These are phyloP conservation scores for Bothia castanella DNA, from an alignment of 1,284 basidiomycete genomes.

Conservation along the genomic window DNA sequence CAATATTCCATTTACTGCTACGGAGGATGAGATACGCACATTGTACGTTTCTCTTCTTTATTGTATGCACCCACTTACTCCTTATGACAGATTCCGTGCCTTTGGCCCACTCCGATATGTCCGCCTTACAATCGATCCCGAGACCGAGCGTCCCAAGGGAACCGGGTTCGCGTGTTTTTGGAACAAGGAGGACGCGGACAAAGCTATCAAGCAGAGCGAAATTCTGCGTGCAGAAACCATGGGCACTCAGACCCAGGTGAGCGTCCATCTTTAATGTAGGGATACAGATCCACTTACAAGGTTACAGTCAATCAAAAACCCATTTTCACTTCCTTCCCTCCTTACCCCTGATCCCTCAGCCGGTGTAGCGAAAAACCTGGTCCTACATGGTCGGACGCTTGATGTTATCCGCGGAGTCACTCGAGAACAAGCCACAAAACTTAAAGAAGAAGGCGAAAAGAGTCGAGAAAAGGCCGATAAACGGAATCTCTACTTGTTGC, in stretches of 20 bases:
- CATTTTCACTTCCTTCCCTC: slow-evolving; percentile 82
- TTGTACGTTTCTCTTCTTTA: slow-evolving; percentile 49
- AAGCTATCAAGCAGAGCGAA: slow-evolving; percentile 79
- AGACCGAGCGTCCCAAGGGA: slow-evolving; percentile 83
- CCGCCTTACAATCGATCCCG: slow-evolving; percentile 83
- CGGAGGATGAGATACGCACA: slow-evolving; percentile 83
- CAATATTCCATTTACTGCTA: slow-evolving; percentile 90
- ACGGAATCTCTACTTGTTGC: slow-evolving; percentile 91
- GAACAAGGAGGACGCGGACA: slow-evolving; percentile 88
- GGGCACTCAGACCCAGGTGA: slow-evolving; percentile 35
- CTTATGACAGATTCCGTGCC: slow-evolving; percentile 59
- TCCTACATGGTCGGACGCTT: slow-evolving; percentile 89
- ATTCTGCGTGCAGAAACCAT: slow-evolving; percentile 63
- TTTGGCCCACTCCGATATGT: slow-evolving; percentile 95
- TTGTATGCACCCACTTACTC: background rate
- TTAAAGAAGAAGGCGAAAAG: slow-evolving; percentile 84
- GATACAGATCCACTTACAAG: background rate
- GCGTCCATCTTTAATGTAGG: slow-evolving; percentile 18
- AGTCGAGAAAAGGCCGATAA: slow-evolving; percentile 90
- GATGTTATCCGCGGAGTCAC: slow-evolving; percentile 91
- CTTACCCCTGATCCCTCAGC: slow-evolving; percentile 95
- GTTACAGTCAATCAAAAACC: slow-evolving; percentile 67
- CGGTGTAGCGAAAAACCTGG: slow-evolving; percentile 76
- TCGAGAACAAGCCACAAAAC: slow-evolving; percentile 78
- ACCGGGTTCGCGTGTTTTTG: slow-evolving; percentile 98